These are phyloP conservation scores for Arabidopsis lyrata DNA, from an alignment of 441 rosid genomes.

Conservation along the genomic window DNA sequence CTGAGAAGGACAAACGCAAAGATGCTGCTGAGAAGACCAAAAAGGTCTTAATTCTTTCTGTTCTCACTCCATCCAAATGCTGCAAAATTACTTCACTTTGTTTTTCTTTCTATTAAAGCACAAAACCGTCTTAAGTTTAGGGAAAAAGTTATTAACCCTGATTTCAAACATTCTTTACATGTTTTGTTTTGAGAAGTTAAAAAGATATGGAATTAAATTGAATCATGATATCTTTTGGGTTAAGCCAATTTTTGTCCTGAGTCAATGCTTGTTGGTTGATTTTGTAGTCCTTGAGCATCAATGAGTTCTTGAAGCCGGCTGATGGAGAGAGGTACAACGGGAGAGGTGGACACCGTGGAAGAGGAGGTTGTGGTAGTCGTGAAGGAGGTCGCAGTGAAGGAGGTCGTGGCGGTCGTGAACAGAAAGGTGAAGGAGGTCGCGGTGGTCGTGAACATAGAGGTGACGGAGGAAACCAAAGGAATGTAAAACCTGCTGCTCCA, in stretches of 20 bases:
- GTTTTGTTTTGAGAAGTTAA: background rate
- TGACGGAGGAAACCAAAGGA: slow-evolving; percentile 37
- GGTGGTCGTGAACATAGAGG: slow-evolving; percentile 39
- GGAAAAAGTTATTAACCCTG: too few species aligned
- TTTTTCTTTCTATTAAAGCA: background rate
- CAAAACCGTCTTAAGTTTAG: background rate
- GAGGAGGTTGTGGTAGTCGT: slow-evolving; percentile 37
- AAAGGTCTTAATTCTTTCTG: slow-evolving; percentile 32
- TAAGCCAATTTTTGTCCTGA: background rate
- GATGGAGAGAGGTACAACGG: slow-evolving; percentile 34
- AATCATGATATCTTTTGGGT: background rate
- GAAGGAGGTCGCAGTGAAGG: background rate
- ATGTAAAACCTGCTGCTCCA: slow-evolving; percentile 13
- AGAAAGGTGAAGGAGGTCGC: slow-evolving; percentile 40
- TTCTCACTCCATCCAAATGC: background rate
- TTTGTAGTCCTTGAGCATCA: slow-evolving; percentile 44
- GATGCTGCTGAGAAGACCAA: slow-evolving; percentile 45
- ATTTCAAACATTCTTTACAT: background rate
- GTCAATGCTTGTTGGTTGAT: background rate
- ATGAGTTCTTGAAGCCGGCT: slow-evolving; percentile 48
- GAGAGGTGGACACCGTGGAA: slow-evolving; percentile 44
- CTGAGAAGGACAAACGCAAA: slow-evolving; percentile 47
- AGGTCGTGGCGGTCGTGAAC: slow-evolving; percentile 34
- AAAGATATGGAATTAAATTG: background rate
- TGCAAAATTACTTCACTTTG: background rate